Percentiles rank a stretch among this genome's conserved stretches.
phyloP scores from a whole-genome alignment of 2,329 filamentous ascomycete genomes.

The Hypoxylon sp. region DNA sequence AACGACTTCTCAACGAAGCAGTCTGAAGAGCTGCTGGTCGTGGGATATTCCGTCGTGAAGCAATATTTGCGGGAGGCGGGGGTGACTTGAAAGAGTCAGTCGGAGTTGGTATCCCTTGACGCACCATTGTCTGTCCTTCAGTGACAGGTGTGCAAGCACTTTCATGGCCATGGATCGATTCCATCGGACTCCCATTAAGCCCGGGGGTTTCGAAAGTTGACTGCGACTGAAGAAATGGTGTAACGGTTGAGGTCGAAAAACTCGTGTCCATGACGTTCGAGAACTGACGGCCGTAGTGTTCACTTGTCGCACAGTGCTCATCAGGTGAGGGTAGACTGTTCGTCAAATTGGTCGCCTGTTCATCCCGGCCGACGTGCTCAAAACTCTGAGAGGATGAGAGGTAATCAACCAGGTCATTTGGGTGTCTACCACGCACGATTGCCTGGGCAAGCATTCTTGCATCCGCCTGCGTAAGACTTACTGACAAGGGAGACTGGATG shows the following conservation, averaged over 20 bases:
- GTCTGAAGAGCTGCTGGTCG: conserved; percentile 66
- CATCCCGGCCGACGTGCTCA: conserved; percentile 14
- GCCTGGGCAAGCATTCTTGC: conserved; percentile 38
- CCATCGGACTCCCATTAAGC: conserved; percentile 40
- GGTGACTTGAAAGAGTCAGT: conserved; percentile 64
- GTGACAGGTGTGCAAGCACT: conserved; percentile 26
- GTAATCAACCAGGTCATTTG: conserved; percentile 43
- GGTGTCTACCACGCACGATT: conserved; percentile 37
- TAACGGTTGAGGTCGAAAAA: conserved; percentile 40
- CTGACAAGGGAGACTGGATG: conserved; percentile 34
- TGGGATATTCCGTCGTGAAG: conserved; percentile 66
- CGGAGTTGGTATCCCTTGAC: conserved; percentile 49
- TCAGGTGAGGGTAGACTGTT: conserved; percentile 45
- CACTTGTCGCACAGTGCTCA: conserved; percentile 44
- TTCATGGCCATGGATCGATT: conserved; percentile 30
- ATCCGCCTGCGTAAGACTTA: conserved; percentile 45
- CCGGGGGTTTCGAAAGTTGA: conserved; percentile 39
- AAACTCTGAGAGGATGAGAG: conserved; percentile 20
- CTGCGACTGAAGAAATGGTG: conserved; percentile 47
- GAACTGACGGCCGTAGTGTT: conserved; percentile 45
- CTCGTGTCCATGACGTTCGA: conserved; percentile 37
- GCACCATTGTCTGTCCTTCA: conserved; percentile 37
- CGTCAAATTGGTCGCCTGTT: conserved; percentile 25
- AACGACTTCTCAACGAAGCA: conserved; percentile 61
- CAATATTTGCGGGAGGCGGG: conserved; percentile 67